Evolutionary conservation across 176 grass and related monocot genomes (phyloP).

Genomic region (Paspalum vaginatum): DNA sequence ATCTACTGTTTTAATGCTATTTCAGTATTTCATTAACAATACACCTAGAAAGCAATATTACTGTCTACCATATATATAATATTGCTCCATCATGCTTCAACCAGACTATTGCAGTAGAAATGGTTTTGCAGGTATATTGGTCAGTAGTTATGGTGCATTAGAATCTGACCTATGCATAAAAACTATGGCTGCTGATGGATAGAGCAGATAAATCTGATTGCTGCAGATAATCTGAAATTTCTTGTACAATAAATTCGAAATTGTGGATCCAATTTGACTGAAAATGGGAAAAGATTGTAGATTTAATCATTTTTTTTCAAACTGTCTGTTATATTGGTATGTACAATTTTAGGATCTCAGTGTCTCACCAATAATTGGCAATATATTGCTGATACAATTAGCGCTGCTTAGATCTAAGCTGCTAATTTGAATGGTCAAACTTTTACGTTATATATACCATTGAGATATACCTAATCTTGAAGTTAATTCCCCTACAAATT

Average conservation of each 20-base stretch:
- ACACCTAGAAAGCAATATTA: not conserved
- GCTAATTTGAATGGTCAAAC: not conserved
- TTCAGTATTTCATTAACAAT: no score
- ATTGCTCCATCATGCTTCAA: constrained; percentile 24
- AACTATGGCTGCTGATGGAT: not conserved
- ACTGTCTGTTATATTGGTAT: not conserved
- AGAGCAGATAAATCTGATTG: not conserved
- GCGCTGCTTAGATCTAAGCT: constrained; percentile 2
- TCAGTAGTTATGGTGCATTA: not conserved
- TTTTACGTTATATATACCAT: not conserved
- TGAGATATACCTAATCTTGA: not conserved
- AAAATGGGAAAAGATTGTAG: not conserved
- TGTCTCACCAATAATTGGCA: not conserved
- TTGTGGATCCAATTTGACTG: not conserved
- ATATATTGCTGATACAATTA: not conserved
- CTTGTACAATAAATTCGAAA: not conserved
- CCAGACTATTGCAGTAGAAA: constrained; percentile 1
- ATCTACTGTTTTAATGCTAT: not conserved
- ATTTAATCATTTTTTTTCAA: not conserved
- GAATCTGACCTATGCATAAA: constrained; percentile 9
- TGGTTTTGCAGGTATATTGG: not conserved
- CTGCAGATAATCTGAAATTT: not conserved
- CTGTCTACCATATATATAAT: constrained; percentile 17
- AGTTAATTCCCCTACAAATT: not conserved
- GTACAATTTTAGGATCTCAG: not conserved